Evolutionary conservation across 257 asterid species (phyloP).

Genomic region (Cruciata laevipes): DNA sequence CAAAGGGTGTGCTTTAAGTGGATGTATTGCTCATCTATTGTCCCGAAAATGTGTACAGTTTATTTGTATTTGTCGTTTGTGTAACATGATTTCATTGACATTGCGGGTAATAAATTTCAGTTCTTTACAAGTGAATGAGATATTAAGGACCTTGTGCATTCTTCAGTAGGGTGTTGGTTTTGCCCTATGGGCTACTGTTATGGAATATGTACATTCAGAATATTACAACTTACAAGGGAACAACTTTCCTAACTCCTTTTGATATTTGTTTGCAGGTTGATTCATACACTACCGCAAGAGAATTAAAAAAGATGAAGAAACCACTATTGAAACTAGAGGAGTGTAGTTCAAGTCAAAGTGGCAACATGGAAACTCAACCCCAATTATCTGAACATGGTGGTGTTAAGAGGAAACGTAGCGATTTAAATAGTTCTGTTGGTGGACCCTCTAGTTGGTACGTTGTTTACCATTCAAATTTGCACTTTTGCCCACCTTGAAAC

Average conservation of each 20-base stretch:
- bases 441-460: slow-evolving; percentile 70
- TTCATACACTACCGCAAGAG: slow-evolving; percentile 54
- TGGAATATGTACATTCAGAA: background rate
- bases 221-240: background rate
- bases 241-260: background rate
- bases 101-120: background rate
- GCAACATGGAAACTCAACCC: slow-evolving; percentile 47
- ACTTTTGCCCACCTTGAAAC: slow-evolving; percentile 6
- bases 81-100: background rate
- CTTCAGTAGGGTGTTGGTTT: background rate
- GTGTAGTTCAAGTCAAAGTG: slow-evolving; percentile 26
- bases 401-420: slow-evolving; percentile 29
- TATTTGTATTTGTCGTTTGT: background rate
- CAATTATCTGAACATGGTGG: slow-evolving; percentile 34
- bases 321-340: slow-evolving; percentile 28
- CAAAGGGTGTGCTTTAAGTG: background rate
- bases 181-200: background rate
- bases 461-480: slow-evolving; percentile 2
- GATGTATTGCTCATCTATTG: background rate
- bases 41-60: background rate
- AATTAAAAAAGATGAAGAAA: slow-evolving; percentile 56
- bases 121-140: background rate
- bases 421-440: slow-evolving; percentile 40
- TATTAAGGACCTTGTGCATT: background rate
- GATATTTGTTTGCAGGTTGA: slow-evolving; percentile 53